A percentile compares a stretch with the other conserved stretches of the same genome.
phyloP scores from a whole-genome alignment of 176 grass and related monocot species.

The Melocanna baccifera region DNA sequence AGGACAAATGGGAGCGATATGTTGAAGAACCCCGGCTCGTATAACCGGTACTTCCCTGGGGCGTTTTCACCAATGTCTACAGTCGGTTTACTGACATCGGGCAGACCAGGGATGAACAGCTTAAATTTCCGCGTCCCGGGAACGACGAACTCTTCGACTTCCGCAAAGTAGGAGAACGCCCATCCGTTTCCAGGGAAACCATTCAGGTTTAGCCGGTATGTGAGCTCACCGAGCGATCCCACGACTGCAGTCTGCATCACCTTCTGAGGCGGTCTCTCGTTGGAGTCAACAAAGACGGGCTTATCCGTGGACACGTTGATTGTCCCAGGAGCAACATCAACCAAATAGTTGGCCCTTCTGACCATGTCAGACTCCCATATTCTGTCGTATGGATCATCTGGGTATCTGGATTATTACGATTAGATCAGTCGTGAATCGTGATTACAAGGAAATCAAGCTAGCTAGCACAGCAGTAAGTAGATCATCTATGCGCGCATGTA shows the following conservation, averaged over 20 bases:
- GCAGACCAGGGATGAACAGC: constrained; percentile 61
- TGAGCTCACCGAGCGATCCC: constrained; percentile 63
- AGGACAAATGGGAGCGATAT: constrained; percentile 70
- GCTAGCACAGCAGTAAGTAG: no score
- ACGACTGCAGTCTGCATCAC: constrained; percentile 90
- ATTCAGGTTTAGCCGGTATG: constrained; percentile 72
- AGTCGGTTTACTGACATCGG: constrained; percentile 68
- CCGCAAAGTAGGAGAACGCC: constrained; percentile 84
- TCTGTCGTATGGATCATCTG: constrained; percentile 84
- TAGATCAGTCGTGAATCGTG: not conserved
- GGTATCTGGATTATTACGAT: constrained; percentile 46
- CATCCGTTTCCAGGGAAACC: constrained; percentile 76
- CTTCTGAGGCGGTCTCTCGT: constrained; percentile 73
- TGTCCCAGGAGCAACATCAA: constrained; percentile 81
- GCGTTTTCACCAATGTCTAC: constrained; percentile 84
- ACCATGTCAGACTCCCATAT: constrained; percentile 93
- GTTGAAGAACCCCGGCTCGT: constrained; percentile 74
- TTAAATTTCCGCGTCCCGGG: constrained; percentile 81
- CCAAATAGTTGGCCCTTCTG: constrained; percentile 71
- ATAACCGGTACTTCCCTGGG: constrained; percentile 72
- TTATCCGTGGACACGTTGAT: constrained; percentile 57
- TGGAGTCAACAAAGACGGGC: constrained; percentile 47
- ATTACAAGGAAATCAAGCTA: no score
- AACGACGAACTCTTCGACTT: constrained; percentile 65
- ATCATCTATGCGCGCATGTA: not conserved